Evolutionary conservation across 148 eudicot genomes (phyloP), one percentile per base, ranked within the genome.

Genomic region (Silene uniflora): DNA sequence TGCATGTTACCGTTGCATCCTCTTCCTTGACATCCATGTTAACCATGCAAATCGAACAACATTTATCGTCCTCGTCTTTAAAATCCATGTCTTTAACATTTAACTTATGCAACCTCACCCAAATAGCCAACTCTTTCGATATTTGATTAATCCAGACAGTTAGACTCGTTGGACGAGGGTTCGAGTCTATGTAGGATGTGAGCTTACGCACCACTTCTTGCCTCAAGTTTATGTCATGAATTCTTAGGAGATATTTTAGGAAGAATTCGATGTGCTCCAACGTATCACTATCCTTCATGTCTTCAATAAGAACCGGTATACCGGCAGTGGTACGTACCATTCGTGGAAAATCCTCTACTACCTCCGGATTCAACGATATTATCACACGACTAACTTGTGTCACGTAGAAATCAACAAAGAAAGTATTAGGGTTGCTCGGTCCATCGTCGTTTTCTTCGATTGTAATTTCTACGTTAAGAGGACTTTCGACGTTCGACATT

Each of bases 31-130:
- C 22, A 18, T 4, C 11, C 2, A 29, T 4, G 2, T 44, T 67
- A 14, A 6, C 71, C 13, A 67, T 2, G 21, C 71, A 67, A 39
- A 67, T 67, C 71, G 71, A 67, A 42, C 71, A 67, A 67, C 71
- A 42, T 0, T 49, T 49, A 49, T 49, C 55, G 14, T 49, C 55
- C 55, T 4, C 71, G 10, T 67, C 55, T 9, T 18, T 39, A 67
- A 18, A 0, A 9, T 14, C 22, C 49, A 46, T 46, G 49, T 8
- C 32, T 7, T 21, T 2, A 9, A 66, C 2, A 5, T 17, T 44
- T 8, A 8, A 35, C 6, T 7, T 1, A n/a, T 66, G 2, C 8
- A 18, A 27, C 25, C 0, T 16, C 24, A 0, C 32, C 49, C 6
- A 0, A 9, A 66, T 6, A 14, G 3, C 49, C 9, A 17, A 32